Percentiles rank a stretch among this genome's conserved stretches.
phyloP scores from a whole-genome alignment of 148 eudicot species.

The Vaccinium myrtillus region DNA sequence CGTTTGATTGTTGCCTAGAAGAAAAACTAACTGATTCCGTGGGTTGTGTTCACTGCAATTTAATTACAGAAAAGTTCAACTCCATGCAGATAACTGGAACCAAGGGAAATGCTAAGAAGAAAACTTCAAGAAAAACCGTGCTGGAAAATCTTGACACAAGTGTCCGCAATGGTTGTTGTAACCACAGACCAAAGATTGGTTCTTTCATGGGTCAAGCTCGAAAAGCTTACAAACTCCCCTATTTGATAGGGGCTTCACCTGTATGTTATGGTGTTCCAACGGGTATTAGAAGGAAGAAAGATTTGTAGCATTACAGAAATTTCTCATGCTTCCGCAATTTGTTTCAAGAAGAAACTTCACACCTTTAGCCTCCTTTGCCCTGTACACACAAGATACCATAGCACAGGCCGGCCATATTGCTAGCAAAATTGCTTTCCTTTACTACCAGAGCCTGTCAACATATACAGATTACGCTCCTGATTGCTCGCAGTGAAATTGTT shows the following conservation, averaged over 20 bases:
- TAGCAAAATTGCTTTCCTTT: background rate
- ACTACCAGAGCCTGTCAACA: background rate
- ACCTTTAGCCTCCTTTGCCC: background rate
- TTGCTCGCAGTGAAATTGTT: background rate
- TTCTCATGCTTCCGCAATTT: background rate
- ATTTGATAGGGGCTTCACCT: constrained; percentile 82
- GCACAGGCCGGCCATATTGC: background rate
- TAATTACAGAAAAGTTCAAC: constrained; percentile 43
- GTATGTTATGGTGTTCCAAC: constrained; percentile 97
- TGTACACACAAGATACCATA: background rate
- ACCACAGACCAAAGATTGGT: constrained; percentile 69
- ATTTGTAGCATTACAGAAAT: constrained; percentile 15
- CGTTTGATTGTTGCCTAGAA: constrained; percentile 65
- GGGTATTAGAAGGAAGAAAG: constrained; percentile 56
- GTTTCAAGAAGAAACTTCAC: background rate
- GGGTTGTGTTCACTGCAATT: constrained; percentile 58
- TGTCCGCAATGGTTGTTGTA: constrained; percentile 31
- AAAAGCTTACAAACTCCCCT: constrained; percentile 64
- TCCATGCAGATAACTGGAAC: constrained; percentile 38
- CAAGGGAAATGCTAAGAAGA: constrained; percentile 43
- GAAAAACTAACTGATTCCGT: constrained; percentile 53
- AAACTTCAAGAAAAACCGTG: constrained; percentile 35
- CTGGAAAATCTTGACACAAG: constrained; percentile 14
- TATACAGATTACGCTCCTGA: background rate
- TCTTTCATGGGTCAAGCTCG: constrained; percentile 77